A percentile compares a stretch with the other conserved stretches of the same genome.
Evolutionary conservation across 2,329 filamentous ascomycete species (phyloP).

Genomic region (Verticillium longisporum): DNA sequence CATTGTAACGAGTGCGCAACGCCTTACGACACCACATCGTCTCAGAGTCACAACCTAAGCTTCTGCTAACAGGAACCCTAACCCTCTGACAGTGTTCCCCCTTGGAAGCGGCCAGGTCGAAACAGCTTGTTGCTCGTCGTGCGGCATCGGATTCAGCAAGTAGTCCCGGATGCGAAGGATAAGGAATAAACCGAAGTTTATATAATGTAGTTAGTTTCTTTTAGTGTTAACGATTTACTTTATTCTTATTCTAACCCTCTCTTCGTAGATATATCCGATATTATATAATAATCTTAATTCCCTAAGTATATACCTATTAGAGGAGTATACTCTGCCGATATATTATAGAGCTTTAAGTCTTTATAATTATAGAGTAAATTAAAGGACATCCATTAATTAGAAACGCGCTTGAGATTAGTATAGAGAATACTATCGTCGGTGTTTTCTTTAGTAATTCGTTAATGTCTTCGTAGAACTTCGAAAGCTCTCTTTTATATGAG

Average conservation of each 20-base stretch:
- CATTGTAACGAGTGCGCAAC: no score
- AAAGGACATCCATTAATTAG: constrained; percentile 3
- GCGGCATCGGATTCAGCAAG: no score
- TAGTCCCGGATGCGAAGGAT: constrained; percentile 6
- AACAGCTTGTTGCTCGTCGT: no score
- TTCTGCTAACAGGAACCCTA: no score
- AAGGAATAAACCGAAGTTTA: constrained; percentile 12
- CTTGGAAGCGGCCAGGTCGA: no score
- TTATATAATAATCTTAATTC: constrained; percentile 7
- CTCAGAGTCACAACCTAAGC: no score
- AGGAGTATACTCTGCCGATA: background rate
- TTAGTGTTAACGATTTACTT: background rate
- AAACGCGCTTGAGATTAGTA: background rate
- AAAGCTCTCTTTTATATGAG: constrained; percentile 4
- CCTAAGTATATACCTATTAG: constrained; percentile 7
- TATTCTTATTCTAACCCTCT: background rate
- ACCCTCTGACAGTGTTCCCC: no score
- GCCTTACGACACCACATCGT: no score
- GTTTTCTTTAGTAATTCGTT: constrained; percentile 7
- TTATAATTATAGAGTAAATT: constrained; percentile 9
- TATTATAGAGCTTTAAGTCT: constrained; percentile 3
- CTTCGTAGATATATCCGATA: constrained; percentile 5
- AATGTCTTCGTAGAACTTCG: constrained; percentile 7
- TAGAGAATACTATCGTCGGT: background rate
- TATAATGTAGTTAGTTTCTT: constrained; percentile 7